Evolutionary conservation across 495 filamentous ascomycete genomes (phyloP), one percentile per base, ranked within the genome.

Genomic region (Physcia stellaris): DNA sequence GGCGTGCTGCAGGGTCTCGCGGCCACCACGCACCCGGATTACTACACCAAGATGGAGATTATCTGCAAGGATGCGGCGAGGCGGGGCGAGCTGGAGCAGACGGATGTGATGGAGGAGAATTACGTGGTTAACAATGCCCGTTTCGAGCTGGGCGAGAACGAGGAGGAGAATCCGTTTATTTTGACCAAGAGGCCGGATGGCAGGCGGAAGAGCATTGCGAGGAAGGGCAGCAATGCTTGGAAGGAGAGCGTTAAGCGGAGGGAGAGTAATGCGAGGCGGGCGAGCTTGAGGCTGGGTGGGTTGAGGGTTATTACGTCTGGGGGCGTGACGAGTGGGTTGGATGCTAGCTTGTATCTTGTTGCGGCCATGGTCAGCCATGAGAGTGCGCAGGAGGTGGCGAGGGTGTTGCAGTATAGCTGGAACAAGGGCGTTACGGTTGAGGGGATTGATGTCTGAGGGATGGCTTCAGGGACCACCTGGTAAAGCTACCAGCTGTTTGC

Each of bases 91-190:
- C 48, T 65, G n/a, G 71, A 77, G 55, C 67, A 73, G 34, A 76
- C 77, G 32, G 77, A 83, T 44, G 76, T 88, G 29, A 64, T 85
- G 42, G 79, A 86, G 43, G 77, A 80, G 52, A 68, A 82, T 47
- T 86, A 84, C 46, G 71, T 86, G 6, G 80, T 86, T 50, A 84
- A 84, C 61, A 84, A 84, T 55, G 67, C 79, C 31, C 75, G 79
- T 38, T 84, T 82, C 55, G 79, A 84, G 41, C 63, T 83, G 26
- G 77, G 77, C 39, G 73, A 80, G 44, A 73, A 80, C 51, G 55
- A 60, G n/a, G 76, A 80, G 27, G 75, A 80, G 57, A 82, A 80
- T 56, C 79, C 79, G 10, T 84, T 80, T 53, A 72, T 83, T 46
- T 64, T 78, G 27, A 69, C 66, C 59, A 80, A 79, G 70, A 63